Evolutionary conservation across 1,284 basidiomycete species (phyloP).

Genomic region (Boletus semigastroideus): DNA sequence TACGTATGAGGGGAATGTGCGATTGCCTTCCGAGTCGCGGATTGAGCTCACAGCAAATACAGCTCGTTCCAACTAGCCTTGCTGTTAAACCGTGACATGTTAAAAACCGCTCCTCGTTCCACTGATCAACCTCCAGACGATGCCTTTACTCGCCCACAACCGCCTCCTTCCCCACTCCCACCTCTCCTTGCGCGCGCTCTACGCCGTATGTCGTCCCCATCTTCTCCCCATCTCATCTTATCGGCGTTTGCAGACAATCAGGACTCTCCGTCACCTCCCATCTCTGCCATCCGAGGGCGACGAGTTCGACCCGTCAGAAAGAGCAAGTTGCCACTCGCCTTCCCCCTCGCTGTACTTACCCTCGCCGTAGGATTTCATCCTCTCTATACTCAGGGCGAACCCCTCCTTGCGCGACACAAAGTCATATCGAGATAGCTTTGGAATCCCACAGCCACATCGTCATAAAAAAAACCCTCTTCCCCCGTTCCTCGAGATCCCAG

Average conservation of each 20-base stretch:
- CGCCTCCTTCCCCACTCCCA: conserved; percentile 27
- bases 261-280: conserved; percentile 41
- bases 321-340: conserved; percentile 38
- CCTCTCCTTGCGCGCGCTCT: conserved; percentile 55
- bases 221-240: conserved; percentile 4
- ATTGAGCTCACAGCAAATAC: conserved; percentile 34
- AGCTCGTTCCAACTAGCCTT: conserved; percentile 22
- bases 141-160: conserved; percentile 4
- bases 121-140: background rate
- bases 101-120: conserved; percentile 11
- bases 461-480: conserved; percentile 22
- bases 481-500: conserved; percentile 21
- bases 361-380: conserved; percentile 82
- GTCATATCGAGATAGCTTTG: conserved; percentile 88
- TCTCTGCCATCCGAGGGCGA: conserved; percentile 38
- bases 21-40: conserved; percentile 27
- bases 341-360: conserved; percentile 8
- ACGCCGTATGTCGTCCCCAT: conserved; percentile 48
- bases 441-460: conserved; percentile 44
- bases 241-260: conserved; percentile 43
- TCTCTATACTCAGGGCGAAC: conserved; percentile 91
- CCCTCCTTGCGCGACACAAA: conserved; percentile 91
- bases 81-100: conserved; percentile 18
- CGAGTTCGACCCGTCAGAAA: conserved; percentile 49
- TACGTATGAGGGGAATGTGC: conserved; percentile 28